A percentile compares a stretch with the other conserved stretches of the same genome.
Evolutionary conservation across 768 basidiomycete genomes (phyloP).

Genomic region (Fomitopsis serialis): DNA sequence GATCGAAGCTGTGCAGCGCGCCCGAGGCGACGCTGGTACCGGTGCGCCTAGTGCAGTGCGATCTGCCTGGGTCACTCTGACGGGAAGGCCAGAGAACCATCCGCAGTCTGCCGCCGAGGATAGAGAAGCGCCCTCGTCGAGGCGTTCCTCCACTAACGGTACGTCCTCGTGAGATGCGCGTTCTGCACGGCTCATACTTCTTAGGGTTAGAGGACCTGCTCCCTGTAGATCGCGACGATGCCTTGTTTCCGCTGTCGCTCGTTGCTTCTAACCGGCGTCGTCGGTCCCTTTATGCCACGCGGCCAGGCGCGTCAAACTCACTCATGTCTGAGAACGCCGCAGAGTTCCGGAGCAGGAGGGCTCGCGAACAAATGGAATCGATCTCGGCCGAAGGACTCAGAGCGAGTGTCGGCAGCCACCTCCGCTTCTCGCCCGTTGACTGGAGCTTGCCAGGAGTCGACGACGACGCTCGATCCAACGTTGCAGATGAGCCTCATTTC

Average conservation of each 20-base stretch:
- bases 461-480: neutral
- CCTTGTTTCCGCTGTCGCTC: neutral
- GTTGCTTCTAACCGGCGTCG: neutral
- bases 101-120: neutral
- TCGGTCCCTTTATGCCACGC: neutral
- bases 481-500: neutral
- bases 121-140: neutral
- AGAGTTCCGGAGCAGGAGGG: neutral
- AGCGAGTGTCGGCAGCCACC: neutral
- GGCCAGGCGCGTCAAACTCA: slow-evolving; percentile 3
- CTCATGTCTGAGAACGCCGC: slow-evolving; percentile 6
- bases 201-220: neutral
- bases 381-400: neutral
- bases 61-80: neutral
- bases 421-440: neutral
- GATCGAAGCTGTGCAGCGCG: neutral
- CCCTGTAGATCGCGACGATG: neutral
- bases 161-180: neutral
- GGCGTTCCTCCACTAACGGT: neutral
- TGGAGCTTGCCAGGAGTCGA: neutral
- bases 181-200: too few species aligned
- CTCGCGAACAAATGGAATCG: neutral
- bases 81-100: neutral
- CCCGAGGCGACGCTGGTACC: neutral
- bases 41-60: neutral